A percentile compares a stretch with the other conserved stretches of the same genome.
Conservation (phyloP, 2,329 filamentous ascomycete genomes). For the Grosmannia clavigera region DNA sequence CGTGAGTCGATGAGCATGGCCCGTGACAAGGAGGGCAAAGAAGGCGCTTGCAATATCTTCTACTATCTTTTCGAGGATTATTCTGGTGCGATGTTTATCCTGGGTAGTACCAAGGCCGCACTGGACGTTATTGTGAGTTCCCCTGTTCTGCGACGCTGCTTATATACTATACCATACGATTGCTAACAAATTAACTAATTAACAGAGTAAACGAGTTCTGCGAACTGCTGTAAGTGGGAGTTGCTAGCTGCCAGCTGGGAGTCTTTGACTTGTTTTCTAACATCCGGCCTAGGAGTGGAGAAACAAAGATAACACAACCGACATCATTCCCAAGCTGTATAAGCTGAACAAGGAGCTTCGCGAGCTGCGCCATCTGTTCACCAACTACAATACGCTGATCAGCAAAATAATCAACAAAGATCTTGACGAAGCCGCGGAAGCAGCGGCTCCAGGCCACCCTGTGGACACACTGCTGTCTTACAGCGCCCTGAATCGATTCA, state of each 20-base stretch:
- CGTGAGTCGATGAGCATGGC: conserved; percentile 18
- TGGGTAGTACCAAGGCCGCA: conserved; percentile 32
- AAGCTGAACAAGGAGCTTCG: conserved; percentile 48
- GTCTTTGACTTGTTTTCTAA: neutral
- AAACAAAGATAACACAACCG: conserved; percentile 26
- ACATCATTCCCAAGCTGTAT: conserved; percentile 46
- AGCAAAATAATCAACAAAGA: conserved; percentile 39
- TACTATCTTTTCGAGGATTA: conserved; percentile 59
- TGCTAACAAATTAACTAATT: neutral
- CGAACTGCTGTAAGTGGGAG: conserved; percentile 17
- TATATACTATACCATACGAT: neutral
- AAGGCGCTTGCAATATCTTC: conserved; percentile 48
- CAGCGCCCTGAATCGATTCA: conserved; percentile 44
- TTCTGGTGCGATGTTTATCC: conserved; percentile 42
- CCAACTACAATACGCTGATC: conserved; percentile 47
- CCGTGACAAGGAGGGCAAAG: conserved; percentile 21
- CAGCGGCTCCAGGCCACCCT: conserved; percentile 1
- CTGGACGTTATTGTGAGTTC: conserved; percentile 36
- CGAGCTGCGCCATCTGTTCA: conserved; percentile 47
- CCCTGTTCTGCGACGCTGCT: neutral
- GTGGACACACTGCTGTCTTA: conserved; percentile 21
- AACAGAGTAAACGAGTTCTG: conserved; percentile 22
- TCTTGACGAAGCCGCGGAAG: conserved; percentile 13
- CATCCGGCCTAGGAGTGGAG: conserved; percentile 7
- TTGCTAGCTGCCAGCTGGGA: neutral